Percentiles rank a stretch among this genome's conserved stretches.
Evolutionary conservation across 495 filamentous ascomycete species (phyloP).

Genomic region (Podospora pseudoanserina): DNA sequence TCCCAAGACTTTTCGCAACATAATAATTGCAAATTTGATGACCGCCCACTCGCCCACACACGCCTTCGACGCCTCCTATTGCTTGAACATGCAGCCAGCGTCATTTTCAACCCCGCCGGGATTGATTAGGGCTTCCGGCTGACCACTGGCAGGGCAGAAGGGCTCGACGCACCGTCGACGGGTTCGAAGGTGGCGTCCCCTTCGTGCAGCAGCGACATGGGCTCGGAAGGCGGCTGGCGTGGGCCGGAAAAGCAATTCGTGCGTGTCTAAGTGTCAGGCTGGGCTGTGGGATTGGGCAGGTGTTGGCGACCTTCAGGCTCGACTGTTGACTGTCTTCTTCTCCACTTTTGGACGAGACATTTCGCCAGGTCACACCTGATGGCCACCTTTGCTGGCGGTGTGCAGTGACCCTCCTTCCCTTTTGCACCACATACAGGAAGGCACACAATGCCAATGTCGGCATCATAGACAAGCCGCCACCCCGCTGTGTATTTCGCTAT

Average conservation of each 20-base stretch:
- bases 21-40: not conserved
- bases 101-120: too few relatives aligned
- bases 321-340: not conserved
- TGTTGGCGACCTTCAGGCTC: not conserved
- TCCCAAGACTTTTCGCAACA: not conserved
- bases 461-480: too few relatives aligned
- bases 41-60: not conserved
- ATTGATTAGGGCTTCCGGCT: not conserved
- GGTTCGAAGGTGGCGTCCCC: not conserved
- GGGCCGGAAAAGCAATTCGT: not conserved
- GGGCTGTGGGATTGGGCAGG: not conserved
- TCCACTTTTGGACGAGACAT: not conserved
- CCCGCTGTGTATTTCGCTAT: too few relatives aligned
- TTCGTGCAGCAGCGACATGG: not conserved
- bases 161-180: not conserved
- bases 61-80: not conserved
- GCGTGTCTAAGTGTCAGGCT: not conserved
- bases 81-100: not conserved
- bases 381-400: not conserved
- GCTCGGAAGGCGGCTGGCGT: not conserved
- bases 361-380: not conserved
- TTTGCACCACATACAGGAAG: not conserved
- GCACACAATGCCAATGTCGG: not conserved
- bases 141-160: not conserved
- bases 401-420: not conserved